Evolutionary conservation across 1,284 basidiomycete genomes (phyloP).

Genomic region (Neotropicomus parvogracilis): DNA sequence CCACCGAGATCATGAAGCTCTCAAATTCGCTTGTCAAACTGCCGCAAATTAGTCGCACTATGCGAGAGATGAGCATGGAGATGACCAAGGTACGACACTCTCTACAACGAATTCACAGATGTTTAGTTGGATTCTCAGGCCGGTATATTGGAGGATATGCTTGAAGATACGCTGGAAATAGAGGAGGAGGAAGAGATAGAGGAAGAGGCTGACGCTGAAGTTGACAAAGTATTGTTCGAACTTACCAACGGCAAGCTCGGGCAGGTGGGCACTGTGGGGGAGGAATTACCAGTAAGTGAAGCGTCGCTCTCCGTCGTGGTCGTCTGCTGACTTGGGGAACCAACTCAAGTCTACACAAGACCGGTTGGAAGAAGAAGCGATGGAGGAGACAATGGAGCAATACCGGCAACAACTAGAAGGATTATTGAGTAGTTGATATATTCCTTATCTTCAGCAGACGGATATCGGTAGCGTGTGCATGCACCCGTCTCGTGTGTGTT

Average conservation of each 20-base stretch:
- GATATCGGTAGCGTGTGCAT: not conserved
- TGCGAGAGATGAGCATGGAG: conserved; percentile 98
- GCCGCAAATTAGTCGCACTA: conserved; percentile 87
- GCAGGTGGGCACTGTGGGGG: conserved; percentile 70
- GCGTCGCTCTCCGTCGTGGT: not conserved
- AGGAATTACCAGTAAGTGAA: conserved; percentile 73
- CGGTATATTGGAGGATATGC: conserved; percentile 92
- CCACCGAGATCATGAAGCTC: conserved; percentile 98
- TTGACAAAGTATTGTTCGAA: conserved; percentile 95
- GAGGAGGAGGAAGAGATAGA: conserved; percentile 94
- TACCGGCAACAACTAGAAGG: conserved; percentile 86
- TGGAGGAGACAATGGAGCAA: conserved; percentile 80
- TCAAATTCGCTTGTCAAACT: conserved; percentile 90
- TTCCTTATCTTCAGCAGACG: too few relatives aligned
- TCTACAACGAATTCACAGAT: not conserved
- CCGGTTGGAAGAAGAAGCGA: conserved; percentile 72
- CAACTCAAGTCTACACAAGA: conserved; percentile 49
- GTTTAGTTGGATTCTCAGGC: conserved; percentile 49
- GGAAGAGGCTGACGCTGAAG: conserved; percentile 95
- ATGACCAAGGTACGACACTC: conserved; percentile 85
- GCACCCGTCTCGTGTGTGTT: conserved; percentile 16
- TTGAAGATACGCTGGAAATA: conserved; percentile 81
- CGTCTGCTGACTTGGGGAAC: conserved; percentile 10
- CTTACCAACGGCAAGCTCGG: conserved; percentile 96
- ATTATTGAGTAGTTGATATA: conserved; percentile 63